Base-by-base conservation (phyloP, 164 flowering plant genomes). In the Piper betle region DNA sequence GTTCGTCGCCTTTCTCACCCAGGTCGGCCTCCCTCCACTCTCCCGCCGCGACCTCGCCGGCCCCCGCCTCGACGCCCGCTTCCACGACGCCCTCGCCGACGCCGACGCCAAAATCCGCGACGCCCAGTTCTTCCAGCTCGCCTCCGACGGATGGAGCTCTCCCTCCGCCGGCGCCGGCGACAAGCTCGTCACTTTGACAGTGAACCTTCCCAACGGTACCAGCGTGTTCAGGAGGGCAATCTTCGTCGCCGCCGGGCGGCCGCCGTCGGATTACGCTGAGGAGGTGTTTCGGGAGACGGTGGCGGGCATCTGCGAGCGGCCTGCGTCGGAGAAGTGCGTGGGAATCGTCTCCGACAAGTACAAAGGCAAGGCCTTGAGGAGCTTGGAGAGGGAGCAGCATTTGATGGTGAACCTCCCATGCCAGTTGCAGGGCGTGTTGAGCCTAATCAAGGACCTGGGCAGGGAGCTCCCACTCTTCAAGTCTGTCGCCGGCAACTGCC, bases 91-190 rank as follows among this genome's bases (percentile, higher is more conserved):
- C 1, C 80, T 68, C 72, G 72, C 68, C 0, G 92, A 86, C 71
- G 75, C 93, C 0, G 99, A 93, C 59, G 88, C 77, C 3, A 80
- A 80, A 62, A 85, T 93, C 42, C 71, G 84, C 33, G 97, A 90
- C 41, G 96, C 99, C 11, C 70, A 85, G 93, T 93, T 93, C 78
- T 90, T 87, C 57, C 98, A 93, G 59, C 58, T 93, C 40, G 80
- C 83, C 1, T 81, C 94, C 11, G 83, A 90, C 72, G 99, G 99
- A 11, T 93, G 97, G 97, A 79, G 70, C 71, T 12, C 50, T 81
- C 87, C 55, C 50, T 3, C 50, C 50, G 15, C 50, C 15, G 15
- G 15, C 50, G 50, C 12, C 3, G 50, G 16, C 10, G 55, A 67
- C 46, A 60, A 58, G 40, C 58, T 63, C 56, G 68, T 67, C 39